Conservation (phyloP, 2,329 filamentous ascomycete species). For the Mollisia scopiformis region DNA sequence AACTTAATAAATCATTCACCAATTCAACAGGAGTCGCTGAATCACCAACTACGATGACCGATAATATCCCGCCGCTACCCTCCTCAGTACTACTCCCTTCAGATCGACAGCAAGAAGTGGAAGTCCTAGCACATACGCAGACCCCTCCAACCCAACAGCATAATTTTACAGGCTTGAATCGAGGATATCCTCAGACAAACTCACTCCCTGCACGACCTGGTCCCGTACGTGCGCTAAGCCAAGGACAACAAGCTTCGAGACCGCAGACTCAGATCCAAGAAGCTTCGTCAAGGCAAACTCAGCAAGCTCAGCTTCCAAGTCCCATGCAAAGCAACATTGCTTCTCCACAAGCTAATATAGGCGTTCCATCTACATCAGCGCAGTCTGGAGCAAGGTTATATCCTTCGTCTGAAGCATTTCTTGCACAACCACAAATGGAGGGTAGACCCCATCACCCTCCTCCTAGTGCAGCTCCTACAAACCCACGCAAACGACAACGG, state of each 20-base stretch:
- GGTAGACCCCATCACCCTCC: too few species aligned
- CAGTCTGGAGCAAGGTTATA: constrained; percentile 7
- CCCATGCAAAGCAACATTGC: constrained; percentile 1
- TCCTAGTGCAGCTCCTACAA: neutral
- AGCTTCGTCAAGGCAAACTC: neutral
- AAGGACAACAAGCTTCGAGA: neutral
- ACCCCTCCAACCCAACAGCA: neutral
- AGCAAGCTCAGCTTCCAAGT: constrained; percentile 10
- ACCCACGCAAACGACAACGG: constrained; percentile 18
- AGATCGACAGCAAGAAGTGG: neutral
- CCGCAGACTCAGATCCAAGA: neutral
- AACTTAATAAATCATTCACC: neutral
- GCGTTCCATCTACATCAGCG: neutral
- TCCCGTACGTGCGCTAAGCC: neutral
- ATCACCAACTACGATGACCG: neutral
- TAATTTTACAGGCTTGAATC: neutral
- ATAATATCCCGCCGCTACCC: constrained; percentile 9
- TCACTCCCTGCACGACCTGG: neutral
- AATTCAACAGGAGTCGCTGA: constrained; percentile 1
- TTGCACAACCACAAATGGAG: neutral
- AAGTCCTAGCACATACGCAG: neutral
- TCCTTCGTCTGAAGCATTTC: neutral
- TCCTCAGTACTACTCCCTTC: constrained; percentile 12
- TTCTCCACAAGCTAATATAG: neutral
- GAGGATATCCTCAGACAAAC: neutral